These are phyloP conservation scores for Hebeloma cylindrosporum DNA, from an alignment of 768 basidiomycete genomes.

Conservation along the genomic window DNA sequence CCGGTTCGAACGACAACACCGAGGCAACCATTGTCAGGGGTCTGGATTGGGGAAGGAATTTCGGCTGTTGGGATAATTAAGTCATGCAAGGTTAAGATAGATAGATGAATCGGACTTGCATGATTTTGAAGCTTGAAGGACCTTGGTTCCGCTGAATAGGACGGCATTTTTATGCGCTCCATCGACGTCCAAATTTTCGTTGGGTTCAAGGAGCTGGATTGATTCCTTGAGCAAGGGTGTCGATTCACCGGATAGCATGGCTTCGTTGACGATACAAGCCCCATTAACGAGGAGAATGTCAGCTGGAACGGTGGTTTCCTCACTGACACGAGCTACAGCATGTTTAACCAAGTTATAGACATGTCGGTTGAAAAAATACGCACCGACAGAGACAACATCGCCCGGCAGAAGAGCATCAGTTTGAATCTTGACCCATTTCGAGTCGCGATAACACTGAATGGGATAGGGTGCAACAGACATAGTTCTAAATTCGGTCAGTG, in stretches of 20 bases:
- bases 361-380: constrained; percentile 8
- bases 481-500: constrained; percentile 92
- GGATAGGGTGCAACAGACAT: constrained; percentile 94
- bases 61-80: constrained; percentile 27
- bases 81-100: neutral
- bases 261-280: constrained; percentile 96
- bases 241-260: constrained; percentile 98
- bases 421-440: constrained; percentile 76
- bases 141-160: constrained; percentile 96
- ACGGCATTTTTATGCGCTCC: constrained; percentile 84
- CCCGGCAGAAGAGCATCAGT: constrained; percentile 90
- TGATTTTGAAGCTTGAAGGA: constrained; percentile 75
- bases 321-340: constrained; percentile 55
- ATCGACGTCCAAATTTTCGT: constrained; percentile 82
- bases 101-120: constrained; percentile 29
- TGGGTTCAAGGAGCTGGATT: constrained; percentile 75
- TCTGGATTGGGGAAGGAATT: constrained; percentile 48
- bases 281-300: constrained; percentile 92
- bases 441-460: constrained; percentile 78
- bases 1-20: constrained; percentile 93
- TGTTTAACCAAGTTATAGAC: constrained; percentile 6
- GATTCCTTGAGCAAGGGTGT: constrained; percentile 97
- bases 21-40: constrained; percentile 91
- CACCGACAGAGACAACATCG: constrained; percentile 81
- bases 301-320: constrained; percentile 89